phyloP scores from a whole-genome alignment of 1,284 basidiomycete genomes.

The Mrakiaceae sp. region DNA sequence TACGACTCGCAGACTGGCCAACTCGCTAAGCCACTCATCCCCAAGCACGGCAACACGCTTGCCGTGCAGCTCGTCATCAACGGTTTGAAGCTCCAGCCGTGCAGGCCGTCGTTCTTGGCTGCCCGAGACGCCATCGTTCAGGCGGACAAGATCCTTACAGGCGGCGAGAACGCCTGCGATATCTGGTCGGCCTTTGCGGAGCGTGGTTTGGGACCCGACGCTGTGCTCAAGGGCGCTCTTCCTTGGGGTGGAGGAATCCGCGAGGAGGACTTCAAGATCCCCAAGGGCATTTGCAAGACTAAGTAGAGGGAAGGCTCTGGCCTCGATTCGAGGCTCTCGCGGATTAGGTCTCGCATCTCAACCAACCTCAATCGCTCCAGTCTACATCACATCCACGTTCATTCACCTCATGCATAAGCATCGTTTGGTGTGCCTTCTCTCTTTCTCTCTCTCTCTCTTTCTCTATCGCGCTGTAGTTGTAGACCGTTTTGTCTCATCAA shows the following conservation, averaged over 20 bases:
- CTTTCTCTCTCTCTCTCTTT: no score
- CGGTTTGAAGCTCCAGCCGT: slow-evolving; percentile 90
- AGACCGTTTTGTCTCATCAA: no score
- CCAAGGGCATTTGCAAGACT: slow-evolving; percentile 32
- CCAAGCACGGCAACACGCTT: slow-evolving; percentile 85
- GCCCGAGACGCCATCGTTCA: slow-evolving; percentile 86
- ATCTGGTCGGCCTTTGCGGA: slow-evolving; percentile 77
- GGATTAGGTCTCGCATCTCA: no score
- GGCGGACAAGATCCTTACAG: slow-evolving; percentile 81
- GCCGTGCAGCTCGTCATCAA: slow-evolving; percentile 74
- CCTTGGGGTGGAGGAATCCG: slow-evolving; percentile 88
- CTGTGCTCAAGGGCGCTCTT: slow-evolving; percentile 59
- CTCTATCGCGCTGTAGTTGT: no score
- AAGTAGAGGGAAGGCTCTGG: neutral
- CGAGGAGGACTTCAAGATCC: slow-evolving; percentile 38
- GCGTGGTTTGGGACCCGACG: slow-evolving; percentile 68
- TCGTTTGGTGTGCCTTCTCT: no score
- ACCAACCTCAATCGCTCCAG: no score
- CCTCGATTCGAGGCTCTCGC: no score
- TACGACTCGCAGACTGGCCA: slow-evolving; percentile 34
- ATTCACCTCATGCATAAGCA: no score
- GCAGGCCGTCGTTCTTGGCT: slow-evolving; percentile 81
- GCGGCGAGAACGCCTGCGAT: slow-evolving; percentile 82
- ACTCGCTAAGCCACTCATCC: slow-evolving; percentile 51
- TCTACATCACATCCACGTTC: no score